Conservation (phyloP, 225 moss, liverwort and hornwort species). For the Straminergon stramineum region DNA sequence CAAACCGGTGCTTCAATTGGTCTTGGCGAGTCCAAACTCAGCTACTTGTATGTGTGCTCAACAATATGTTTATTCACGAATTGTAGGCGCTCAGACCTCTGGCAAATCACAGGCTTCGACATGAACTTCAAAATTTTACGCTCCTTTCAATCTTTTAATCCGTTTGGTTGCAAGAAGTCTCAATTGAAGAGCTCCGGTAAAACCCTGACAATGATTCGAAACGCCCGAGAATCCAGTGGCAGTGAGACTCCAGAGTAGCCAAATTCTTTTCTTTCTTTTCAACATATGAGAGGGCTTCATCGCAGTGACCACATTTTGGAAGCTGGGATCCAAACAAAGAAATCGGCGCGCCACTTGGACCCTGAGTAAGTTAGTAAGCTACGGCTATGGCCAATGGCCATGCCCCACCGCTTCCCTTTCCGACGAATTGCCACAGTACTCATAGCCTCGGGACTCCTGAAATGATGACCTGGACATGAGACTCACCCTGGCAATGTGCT, state of each 20-base stretch:
- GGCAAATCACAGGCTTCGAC: background rate
- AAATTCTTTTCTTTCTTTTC: background rate
- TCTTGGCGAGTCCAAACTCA: background rate
- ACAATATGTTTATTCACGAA: background rate
- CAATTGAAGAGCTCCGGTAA: background rate
- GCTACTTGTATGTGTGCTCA: background rate
- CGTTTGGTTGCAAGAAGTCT: background rate
- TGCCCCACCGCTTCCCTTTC: background rate
- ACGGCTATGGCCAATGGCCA: background rate
- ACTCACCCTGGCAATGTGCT: background rate
- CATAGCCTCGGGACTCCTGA: background rate
- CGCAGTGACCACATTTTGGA: background rate
- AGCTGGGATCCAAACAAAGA: background rate
- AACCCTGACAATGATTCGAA: background rate
- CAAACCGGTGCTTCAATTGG: background rate
- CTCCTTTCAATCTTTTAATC: background rate
- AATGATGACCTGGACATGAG: slow-evolving; percentile 3
- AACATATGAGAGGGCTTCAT: background rate
- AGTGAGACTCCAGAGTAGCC: background rate
- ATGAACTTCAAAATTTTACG: background rate
- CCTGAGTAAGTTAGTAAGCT: background rate
- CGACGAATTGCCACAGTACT: background rate
- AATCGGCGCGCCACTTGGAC: background rate
- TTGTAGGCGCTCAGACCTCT: background rate
- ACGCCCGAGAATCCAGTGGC: background rate